Base-by-base conservation (phyloP, 805 yeast species). In the Ogataea angusta region DNA sequence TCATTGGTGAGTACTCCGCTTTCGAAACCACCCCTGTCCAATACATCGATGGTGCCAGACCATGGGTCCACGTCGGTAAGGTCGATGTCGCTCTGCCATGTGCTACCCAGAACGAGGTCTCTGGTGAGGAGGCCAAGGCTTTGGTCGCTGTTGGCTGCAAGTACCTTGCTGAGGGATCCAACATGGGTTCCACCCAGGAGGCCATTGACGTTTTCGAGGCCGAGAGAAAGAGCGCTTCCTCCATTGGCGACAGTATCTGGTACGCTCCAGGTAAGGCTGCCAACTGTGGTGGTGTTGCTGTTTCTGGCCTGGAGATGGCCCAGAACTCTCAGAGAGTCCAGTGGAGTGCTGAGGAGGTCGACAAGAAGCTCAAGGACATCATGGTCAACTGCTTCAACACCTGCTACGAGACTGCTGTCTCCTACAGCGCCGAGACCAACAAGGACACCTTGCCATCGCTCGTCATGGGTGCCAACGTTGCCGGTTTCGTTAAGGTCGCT, bases 181-280 rank as follows among this genome's bases (percentile, higher is more conserved):
- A 91, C 76, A 91, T 91, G 99, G 98, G 99, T 65, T 91, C 95
- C 56, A 90, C 97, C 57, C 84, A 85, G 71, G 98, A 91, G 68
- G 99, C 99, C 56, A 88, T 91, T 56, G 88, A 83, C 54, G 89
- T 86, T 48, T 91, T 90, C 59, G 99, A 91, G 79, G 86, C 84
- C 59, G 79, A 76, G 67, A 80, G 91, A 75, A 52, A 68, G 51
- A 62, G 67, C 54, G 62, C 70, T 37, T 26, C 63, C 14, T 33
- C 65, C 30, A 59, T 68, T 34, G 60, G 70, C 45, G 53, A 72
- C 43, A 72, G 79, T 48, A 86, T 89, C 70, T 91, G 99, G 99
- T 91, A 90, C 73, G 98, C 95, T 60, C 97, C 97, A 66, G 98
- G 97, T 72, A 91, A 91, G 80, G 97, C 97, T 57, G 91, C 97